Evolutionary conservation across 345 rosid genomes (phyloP).

Genomic region (Eucalyptus polybractea): DNA sequence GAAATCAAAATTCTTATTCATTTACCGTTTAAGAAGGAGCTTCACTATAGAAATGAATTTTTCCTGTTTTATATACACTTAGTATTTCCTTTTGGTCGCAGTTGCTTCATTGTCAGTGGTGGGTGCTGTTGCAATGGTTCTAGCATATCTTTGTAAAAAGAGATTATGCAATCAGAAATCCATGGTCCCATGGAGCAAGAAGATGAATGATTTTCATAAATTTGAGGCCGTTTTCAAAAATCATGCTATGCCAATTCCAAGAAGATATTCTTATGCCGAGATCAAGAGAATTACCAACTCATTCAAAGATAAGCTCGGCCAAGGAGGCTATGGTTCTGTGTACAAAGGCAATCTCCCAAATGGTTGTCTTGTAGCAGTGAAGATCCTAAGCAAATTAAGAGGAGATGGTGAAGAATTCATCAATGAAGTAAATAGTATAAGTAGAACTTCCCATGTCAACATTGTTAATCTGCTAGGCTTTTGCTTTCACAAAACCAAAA

Average conservation of each 20-base stretch:
- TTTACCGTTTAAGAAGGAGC: neutral
- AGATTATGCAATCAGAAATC: neutral
- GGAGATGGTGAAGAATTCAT: slow-evolving; percentile 32
- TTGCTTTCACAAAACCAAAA: slow-evolving; percentile 2
- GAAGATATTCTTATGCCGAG: slow-evolving; percentile 4
- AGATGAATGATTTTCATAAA: neutral
- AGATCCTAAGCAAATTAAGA: slow-evolving; percentile 12
- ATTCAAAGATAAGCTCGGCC: slow-evolving; percentile 5
- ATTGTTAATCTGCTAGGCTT: slow-evolving; percentile 2
- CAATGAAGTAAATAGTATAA: slow-evolving; percentile 32
- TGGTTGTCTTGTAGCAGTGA: slow-evolving; percentile 20
- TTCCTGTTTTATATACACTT: neutral
- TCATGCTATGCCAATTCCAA: neutral
- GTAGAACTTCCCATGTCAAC: slow-evolving; percentile 38
- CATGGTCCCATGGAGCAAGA: neutral
- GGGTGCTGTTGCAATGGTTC: neutral
- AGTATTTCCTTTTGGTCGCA: neutral
- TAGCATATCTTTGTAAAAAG: neutral
- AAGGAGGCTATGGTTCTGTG: slow-evolving; percentile 16
- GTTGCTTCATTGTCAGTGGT: fast-evolving
- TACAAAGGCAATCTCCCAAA: slow-evolving; percentile 10
- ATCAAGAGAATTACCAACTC: slow-evolving; percentile 14
- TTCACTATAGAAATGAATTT: neutral
- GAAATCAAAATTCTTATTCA: neutral
- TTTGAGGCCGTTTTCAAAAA: neutral